Conservation (phyloP, 495 filamentous ascomycete genomes). For the Chaetomium tenue region DNA sequence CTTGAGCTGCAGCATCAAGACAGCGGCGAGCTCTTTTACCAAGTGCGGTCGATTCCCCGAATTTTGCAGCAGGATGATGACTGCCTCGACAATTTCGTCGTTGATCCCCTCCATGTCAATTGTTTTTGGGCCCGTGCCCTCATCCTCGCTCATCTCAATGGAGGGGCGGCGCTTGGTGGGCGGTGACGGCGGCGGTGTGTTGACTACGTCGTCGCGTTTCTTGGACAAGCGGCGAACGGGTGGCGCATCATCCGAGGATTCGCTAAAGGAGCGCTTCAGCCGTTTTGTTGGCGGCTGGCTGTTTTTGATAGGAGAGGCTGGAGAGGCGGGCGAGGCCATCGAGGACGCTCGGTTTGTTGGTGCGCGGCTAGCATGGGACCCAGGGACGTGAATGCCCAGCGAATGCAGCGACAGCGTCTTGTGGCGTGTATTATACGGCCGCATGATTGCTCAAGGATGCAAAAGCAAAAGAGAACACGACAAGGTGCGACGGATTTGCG, state of each 20-base stretch:
- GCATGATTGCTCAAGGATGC: slow-evolving; percentile 48
- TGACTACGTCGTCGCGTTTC: slow-evolving; percentile 53
- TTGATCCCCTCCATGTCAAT: slow-evolving; percentile 87
- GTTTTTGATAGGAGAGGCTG: slow-evolving; percentile 51
- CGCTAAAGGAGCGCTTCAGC: slow-evolving; percentile 76
- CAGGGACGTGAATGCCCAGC: slow-evolving; percentile 86
- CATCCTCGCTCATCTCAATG: slow-evolving; percentile 45
- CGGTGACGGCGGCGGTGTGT: slow-evolving; percentile 88
- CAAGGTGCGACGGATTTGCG: slow-evolving; percentile 26
- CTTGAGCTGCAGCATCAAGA: slow-evolving; percentile 71
- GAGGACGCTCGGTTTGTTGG: slow-evolving; percentile 31
- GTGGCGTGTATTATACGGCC: slow-evolving; percentile 95
- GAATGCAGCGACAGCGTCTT: slow-evolving; percentile 94
- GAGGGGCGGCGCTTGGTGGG: slow-evolving; percentile 29
- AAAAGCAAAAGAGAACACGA: slow-evolving; percentile 11
- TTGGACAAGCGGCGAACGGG: slow-evolving; percentile 52
- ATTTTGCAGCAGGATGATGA: slow-evolving; percentile 85
- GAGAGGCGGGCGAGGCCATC: slow-evolving; percentile 54
- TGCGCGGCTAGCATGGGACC: slow-evolving; percentile 62
- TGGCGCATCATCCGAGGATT: slow-evolving; percentile 48
- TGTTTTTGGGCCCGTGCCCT: slow-evolving; percentile 42
- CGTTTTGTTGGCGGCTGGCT: slow-evolving; percentile 72
- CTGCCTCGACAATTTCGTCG: slow-evolving; percentile 91
- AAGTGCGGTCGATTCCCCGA: slow-evolving; percentile 91
- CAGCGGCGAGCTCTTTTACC: slow-evolving; percentile 86